Percentiles rank a stretch among this genome's conserved stretches.
phyloP scores from a whole-genome alignment of 202 grass and related monocot genomes.

The Panicum virgatum region DNA sequence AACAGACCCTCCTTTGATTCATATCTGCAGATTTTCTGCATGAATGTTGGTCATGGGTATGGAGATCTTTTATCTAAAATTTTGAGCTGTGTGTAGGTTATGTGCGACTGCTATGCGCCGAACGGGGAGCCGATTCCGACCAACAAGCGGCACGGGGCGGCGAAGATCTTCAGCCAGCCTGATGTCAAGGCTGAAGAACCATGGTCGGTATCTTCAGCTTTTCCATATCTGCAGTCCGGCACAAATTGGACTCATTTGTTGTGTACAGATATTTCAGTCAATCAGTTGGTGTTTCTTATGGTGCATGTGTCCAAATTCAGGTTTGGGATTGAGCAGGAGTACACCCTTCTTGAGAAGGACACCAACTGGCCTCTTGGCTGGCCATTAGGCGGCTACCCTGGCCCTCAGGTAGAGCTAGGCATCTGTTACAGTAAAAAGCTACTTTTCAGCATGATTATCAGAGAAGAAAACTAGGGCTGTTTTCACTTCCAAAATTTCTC shows the following conservation, averaged over 20 bases:
- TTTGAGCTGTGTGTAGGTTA: constrained; percentile 48
- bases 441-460: neutral
- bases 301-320: constrained; percentile 33
- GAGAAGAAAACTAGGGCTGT: neutral
- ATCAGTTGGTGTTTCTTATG: neutral
- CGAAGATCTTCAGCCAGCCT: constrained; percentile 72
- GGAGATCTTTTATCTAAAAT: neutral
- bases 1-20: neutral
- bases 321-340: constrained; percentile 97
- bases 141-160: constrained; percentile 66
- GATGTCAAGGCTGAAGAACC: constrained; percentile 72
- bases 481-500: too few relatives aligned
- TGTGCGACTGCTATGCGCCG: constrained; percentile 86
- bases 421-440: neutral
- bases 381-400: constrained; percentile 82
- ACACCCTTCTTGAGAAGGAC: constrained; percentile 93
- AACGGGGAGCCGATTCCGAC: constrained; percentile 67
- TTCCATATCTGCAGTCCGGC: neutral
- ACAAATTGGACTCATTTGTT: neutral
- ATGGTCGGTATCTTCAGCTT: constrained; percentile 46
- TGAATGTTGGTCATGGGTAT: neutral
- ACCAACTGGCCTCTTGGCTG: constrained; percentile 92
- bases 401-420: constrained; percentile 44
- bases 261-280: neutral
- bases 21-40: neutral